Percentiles rank a stretch among this genome's conserved stretches.
These are phyloP conservation scores for Amanita brunnescens DNA, from an alignment of 768 basidiomycete genomes.

Conservation along the genomic window DNA sequence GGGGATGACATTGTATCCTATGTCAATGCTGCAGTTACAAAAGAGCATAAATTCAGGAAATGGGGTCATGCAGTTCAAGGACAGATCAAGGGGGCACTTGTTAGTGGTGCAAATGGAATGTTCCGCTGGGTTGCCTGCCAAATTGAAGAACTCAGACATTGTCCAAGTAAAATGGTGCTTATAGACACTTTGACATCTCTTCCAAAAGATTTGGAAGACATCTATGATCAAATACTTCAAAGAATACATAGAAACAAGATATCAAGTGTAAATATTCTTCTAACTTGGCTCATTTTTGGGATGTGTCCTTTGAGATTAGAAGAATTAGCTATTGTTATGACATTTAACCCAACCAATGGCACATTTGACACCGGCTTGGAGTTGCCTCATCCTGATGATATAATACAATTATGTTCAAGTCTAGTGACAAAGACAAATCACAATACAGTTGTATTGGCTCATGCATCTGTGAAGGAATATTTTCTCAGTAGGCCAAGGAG, in stretches of 20 bases:
- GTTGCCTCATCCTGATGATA: not conserved
- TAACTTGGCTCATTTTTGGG: not conserved
- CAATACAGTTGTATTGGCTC: too few species aligned
- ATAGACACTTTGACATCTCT: not conserved
- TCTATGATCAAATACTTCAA: too few species aligned
- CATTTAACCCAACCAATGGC: not conserved
- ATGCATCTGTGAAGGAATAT: too few species aligned
- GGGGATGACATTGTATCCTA: not conserved
- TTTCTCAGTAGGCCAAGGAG: too few species aligned
- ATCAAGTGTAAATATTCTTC: not conserved
- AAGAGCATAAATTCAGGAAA: not conserved
- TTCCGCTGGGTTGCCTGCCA: conserved; percentile 2
- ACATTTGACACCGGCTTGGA: not conserved
- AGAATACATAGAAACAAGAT: not conserved
- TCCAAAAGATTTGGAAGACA: not conserved
- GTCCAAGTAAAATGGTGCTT: not conserved
- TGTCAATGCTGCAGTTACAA: not conserved
- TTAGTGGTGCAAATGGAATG: not conserved
- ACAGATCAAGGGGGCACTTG: not conserved
- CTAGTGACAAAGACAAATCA: too few species aligned
- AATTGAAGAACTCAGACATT: not conserved
- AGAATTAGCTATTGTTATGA: not conserved
- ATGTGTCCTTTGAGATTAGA: not conserved
- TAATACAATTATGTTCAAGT: not conserved
- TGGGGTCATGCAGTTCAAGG: not conserved